A percentile compares a stretch with the other conserved stretches of the same genome.
These are phyloP conservation scores for Daldinia sp. DNA, from an alignment of 2,329 filamentous ascomycete genomes.

Conservation along the genomic window DNA sequence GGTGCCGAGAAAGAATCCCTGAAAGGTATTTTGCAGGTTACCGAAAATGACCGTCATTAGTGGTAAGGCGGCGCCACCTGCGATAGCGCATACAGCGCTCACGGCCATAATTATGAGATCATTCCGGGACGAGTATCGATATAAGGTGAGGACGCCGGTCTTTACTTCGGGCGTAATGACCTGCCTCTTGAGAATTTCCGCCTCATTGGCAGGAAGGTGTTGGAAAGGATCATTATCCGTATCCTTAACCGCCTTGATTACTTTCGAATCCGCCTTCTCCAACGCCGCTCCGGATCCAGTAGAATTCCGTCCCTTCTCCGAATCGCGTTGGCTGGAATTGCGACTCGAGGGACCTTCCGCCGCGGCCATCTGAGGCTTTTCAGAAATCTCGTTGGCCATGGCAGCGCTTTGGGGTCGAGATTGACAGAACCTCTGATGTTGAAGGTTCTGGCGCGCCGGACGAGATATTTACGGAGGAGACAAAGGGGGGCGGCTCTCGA, in stretches of 20 bases:
- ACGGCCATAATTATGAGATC: constrained; percentile 74
- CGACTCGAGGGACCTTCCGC: constrained; percentile 47
- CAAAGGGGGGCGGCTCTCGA: constrained; percentile 18
- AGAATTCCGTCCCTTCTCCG: constrained; percentile 43
- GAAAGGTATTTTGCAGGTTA: constrained; percentile 78
- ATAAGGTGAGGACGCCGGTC: constrained; percentile 74
- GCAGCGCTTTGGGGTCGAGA: constrained; percentile 17
- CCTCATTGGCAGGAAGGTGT: constrained; percentile 75
- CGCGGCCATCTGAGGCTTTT: constrained; percentile 49
- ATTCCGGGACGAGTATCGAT: constrained; percentile 75
- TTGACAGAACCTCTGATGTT: constrained; percentile 5
- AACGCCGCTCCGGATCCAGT: constrained; percentile 43
- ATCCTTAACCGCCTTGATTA: constrained; percentile 54
- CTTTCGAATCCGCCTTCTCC: constrained; percentile 60
- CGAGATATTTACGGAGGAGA: constrained; percentile 24
- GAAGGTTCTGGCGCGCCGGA: constrained; percentile 19
- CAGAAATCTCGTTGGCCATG: constrained; percentile 45
- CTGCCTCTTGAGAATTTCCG: constrained; percentile 75
- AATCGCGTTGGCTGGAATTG: constrained; percentile 55
- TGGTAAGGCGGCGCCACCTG: constrained; percentile 79
- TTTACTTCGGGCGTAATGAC: constrained; percentile 73
- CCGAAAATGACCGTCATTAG: constrained; percentile 88
- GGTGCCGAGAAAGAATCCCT: constrained; percentile 67
- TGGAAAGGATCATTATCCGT: constrained; percentile 67
- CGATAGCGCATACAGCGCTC: constrained; percentile 74